A percentile compares a stretch with the other conserved stretches of the same genome.
Evolutionary conservation across 2,329 filamentous ascomycete species (phyloP).

Genomic region (Thermoascus crustaceus): DNA sequence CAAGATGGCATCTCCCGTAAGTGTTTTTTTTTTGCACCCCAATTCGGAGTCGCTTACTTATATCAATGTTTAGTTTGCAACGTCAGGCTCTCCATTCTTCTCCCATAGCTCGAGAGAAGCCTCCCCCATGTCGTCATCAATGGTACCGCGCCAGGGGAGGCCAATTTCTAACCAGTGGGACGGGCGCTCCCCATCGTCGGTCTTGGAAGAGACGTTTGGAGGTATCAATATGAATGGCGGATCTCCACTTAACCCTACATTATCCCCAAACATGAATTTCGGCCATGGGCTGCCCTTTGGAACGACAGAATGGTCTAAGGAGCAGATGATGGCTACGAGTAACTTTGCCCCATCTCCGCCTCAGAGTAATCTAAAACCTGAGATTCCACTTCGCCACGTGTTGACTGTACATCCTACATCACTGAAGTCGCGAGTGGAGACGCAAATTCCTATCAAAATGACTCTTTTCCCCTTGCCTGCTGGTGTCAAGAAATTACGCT

Average conservation of each 20-base stretch:
- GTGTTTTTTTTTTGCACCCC: slow-evolving; percentile 8
- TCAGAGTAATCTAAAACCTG: slow-evolving; percentile 20
- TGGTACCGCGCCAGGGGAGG: slow-evolving; percentile 22
- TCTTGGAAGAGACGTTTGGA: slow-evolving; percentile 38
- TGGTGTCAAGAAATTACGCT: slow-evolving; percentile 70
- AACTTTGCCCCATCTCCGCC: slow-evolving; percentile 22
- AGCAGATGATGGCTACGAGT: slow-evolving; percentile 7
- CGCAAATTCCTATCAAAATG: slow-evolving; percentile 84
- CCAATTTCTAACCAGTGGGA: slow-evolving; percentile 31
- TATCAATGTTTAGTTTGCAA: slow-evolving; percentile 13
- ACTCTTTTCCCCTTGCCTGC: slow-evolving; percentile 66
- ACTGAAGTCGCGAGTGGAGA: slow-evolving; percentile 86
- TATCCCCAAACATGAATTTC: slow-evolving; percentile 32
- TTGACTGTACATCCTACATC: slow-evolving; percentile 60
- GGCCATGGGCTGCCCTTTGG: slow-evolving; percentile 27
- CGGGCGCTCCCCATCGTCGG: slow-evolving; percentile 35
- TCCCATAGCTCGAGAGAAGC: slow-evolving; percentile 28
- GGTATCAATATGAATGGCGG: slow-evolving; percentile 38
- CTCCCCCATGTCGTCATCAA: slow-evolving; percentile 28
- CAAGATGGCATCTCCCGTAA: slow-evolving; percentile 22
- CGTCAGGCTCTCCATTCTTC: slow-evolving; percentile 24
- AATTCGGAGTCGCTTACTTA: slow-evolving; percentile 6
- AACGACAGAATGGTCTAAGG: slow-evolving; percentile 18
- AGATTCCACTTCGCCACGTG: slow-evolving; percentile 29
- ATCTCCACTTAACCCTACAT: slow-evolving; percentile 32